Evolutionary conservation across 2,329 filamentous ascomycete species (phyloP).

Genomic region (Colletotrichum karsti): DNA sequence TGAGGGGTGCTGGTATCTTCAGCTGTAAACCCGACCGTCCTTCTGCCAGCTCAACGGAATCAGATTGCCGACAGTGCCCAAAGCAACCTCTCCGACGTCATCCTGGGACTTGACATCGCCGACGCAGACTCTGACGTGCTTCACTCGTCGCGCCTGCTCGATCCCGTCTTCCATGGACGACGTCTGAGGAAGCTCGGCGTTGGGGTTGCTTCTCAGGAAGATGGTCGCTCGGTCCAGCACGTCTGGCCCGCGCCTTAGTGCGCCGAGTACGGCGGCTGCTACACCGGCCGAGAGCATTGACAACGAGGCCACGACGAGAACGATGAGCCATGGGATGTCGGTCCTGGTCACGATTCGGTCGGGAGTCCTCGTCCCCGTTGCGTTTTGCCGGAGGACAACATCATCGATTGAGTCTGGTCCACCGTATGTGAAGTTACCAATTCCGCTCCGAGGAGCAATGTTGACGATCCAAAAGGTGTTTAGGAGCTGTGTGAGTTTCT

Average conservation of each 20-base stretch:
- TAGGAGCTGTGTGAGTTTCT: neutral
- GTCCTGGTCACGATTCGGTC: neutral
- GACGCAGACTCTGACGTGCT: too few relatives aligned
- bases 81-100: too few relatives aligned
- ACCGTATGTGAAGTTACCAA: neutral
- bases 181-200: neutral
- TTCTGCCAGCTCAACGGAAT: too few relatives aligned
- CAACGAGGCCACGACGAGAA: neutral
- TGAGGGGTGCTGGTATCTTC: too few relatives aligned
- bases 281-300: neutral
- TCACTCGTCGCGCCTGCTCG: too few relatives aligned
- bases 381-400: neutral
- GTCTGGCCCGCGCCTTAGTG: conserved; percentile 36
- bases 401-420: neutral
- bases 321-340: neutral
- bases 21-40: too few relatives aligned
- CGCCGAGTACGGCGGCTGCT: conserved; percentile 32
- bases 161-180: too few relatives aligned
- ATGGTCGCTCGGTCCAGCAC: conserved; percentile 33
- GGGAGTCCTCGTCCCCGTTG: neutral
- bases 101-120: too few relatives aligned
- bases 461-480: conserved; percentile 1
- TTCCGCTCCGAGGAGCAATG: neutral
- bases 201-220: neutral
- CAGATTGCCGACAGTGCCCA: too few relatives aligned